Evolutionary conservation across 257 asterid species (phyloP), one percentile per base, ranked within the genome.

Genomic region (Catharanthus roseus): DNA sequence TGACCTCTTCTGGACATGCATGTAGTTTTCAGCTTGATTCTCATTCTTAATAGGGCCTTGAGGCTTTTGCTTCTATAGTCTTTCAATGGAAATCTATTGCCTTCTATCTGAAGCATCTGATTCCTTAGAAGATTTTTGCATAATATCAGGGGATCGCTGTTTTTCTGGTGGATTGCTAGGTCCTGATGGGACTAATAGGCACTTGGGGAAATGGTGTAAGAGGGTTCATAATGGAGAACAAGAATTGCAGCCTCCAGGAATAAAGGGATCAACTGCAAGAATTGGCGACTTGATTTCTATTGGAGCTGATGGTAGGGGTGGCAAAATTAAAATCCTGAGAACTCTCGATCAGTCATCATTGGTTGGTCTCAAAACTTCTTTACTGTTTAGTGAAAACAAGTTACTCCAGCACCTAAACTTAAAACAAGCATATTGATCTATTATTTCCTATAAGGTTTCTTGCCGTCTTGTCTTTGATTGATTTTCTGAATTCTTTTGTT

Each of bases 231-330:
- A 64, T 72, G 80, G 83, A 70, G 87, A 83, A 77, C 75, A 85
- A 24, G 49, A 73, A 28, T 23, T 76, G 63, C 66, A 53, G 24
- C 65, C 82, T 34, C n/a, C 24, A 8, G 83, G 80, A 65, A 36
- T 68, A 44, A 81, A 77, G 64, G 82, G 87, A 45, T 80, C 89
- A 75, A 79, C 69, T 60, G 60, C 85, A 64, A 68, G 63, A 45
- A 34, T 85, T 12, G 86, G 96, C n/a, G 85, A 88, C 72, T 79
- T 95, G 82, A 95, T 91, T 63, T 78, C 96, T 26, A 90, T 84
- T 65, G 97, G 99, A 81, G 95, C 97, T 72, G 97, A 95, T 81
- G 99, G 99, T 63, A 85, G 96, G 85, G 99, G 97, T 58, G 97
- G 97, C 44, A 81, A 75, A 82, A 82, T 91, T 78, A 95, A 89